phyloP scores from a whole-genome alignment of 164 flowering plant species.

The Chloranthus sessilifolius region DNA sequence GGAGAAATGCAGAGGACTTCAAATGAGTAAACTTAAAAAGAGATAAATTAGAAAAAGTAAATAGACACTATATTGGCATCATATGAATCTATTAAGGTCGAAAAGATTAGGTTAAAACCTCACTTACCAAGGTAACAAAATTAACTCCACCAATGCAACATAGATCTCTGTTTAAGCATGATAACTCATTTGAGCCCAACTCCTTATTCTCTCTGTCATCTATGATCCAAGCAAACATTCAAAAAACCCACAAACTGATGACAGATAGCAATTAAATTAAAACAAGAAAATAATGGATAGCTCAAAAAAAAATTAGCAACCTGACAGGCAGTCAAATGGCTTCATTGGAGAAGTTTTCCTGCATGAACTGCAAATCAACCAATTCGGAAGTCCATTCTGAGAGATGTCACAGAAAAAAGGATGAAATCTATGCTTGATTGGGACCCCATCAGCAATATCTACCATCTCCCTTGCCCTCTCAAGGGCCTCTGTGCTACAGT shows the following conservation, averaged over 20 bases:
- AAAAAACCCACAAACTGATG: background rate
- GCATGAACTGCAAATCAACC: constrained; percentile 61
- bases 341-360: constrained; percentile 16
- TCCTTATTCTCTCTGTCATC: constrained; percentile 17
- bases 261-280: background rate
- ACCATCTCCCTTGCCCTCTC: constrained; percentile 54
- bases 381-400: constrained; percentile 48
- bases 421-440: constrained; percentile 43
- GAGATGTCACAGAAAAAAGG: constrained; percentile 74
- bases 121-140: constrained; percentile 73
- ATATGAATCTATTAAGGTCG: too few relatives aligned
- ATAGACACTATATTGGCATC: too few relatives aligned
- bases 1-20: too few relatives aligned
- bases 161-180: constrained; percentile 15
- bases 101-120: background rate
- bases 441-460: constrained; percentile 16
- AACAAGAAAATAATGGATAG: too few relatives aligned
- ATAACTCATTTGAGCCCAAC: constrained; percentile 3
- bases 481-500: constrained; percentile 77
- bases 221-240: constrained; percentile 8
- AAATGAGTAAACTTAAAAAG: too few relatives aligned
- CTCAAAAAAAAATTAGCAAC: constrained; percentile 20
- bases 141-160: constrained; percentile 71
- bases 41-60: too few relatives aligned
- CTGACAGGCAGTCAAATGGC: constrained; percentile 25